A percentile compares a stretch with the other conserved stretches of the same genome.
These are phyloP conservation scores for Harringtonia aguacate DNA, from an alignment of 2,329 filamentous ascomycete species.

Conservation along the genomic window DNA sequence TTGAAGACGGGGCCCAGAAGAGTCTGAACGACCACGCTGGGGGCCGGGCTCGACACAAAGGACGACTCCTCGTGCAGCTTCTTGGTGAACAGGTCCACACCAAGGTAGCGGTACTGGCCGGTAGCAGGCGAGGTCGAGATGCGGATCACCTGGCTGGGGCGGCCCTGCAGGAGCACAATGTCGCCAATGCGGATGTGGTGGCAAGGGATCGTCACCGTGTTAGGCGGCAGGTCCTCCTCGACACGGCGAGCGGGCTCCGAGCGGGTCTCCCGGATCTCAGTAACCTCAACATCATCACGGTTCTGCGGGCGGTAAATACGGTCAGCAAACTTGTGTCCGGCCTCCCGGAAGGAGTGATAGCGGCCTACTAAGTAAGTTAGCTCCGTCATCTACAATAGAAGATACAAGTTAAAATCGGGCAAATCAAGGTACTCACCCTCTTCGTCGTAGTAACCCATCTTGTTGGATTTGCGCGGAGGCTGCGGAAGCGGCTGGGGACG, in stretches of 20 bases:
- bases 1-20: slow-evolving; percentile 99
- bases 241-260: slow-evolving; percentile 19
- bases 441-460: slow-evolving; percentile 58
- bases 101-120: slow-evolving; percentile 98
- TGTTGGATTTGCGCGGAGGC: slow-evolving; percentile 33
- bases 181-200: slow-evolving; percentile 99
- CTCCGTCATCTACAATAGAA: neutral
- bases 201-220: slow-evolving; percentile 96
- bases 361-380: slow-evolving; percentile 29
- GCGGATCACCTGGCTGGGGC: slow-evolving; percentile 98
- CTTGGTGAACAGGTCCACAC: slow-evolving; percentile 99
- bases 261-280: slow-evolving; percentile 34
- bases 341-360: slow-evolving; percentile 48
- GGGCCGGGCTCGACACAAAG: slow-evolving; percentile 93
- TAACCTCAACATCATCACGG: slow-evolving; percentile 37
- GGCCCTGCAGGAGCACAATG: slow-evolving; percentile 96
- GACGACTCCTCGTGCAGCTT: slow-evolving; percentile 98
- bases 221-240: slow-evolving; percentile 36
- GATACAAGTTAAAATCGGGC: neutral
- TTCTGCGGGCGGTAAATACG: slow-evolving; percentile 36
- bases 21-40: slow-evolving; percentile 96
- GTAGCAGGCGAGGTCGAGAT: slow-evolving; percentile 97
- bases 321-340: slow-evolving; percentile 47
- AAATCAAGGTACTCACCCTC: slow-evolving; percentile 36
- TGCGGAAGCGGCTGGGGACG: slow-evolving; percentile 25